Percentiles rank a stretch among this genome's conserved stretches.
Conservation (phyloP, 331 rosid species). For the Dryas integrifolia region DNA sequence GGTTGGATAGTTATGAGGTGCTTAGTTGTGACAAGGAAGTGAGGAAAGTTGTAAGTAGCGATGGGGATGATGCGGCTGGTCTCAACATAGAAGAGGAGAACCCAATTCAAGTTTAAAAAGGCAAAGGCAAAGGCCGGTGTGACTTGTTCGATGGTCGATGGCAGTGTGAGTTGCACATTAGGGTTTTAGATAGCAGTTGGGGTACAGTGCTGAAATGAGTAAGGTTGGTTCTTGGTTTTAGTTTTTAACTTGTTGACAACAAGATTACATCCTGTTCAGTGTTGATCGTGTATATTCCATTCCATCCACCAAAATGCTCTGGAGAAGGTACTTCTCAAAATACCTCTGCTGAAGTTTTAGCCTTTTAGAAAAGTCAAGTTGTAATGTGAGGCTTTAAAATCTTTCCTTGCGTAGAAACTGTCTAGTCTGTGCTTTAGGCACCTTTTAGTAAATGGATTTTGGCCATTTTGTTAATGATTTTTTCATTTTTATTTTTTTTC, state of each 20-base stretch:
- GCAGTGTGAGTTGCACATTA: constrained; percentile 34
- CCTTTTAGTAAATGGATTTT: constrained; percentile 36
- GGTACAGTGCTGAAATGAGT: constrained; percentile 52
- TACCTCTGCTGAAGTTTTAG: constrained; percentile 47
- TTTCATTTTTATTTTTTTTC: constrained; percentile 26
- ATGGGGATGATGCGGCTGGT: constrained; percentile 36
- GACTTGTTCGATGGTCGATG: background rate
- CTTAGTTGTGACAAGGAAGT: constrained; percentile 37
- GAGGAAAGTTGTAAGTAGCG: constrained; percentile 33
- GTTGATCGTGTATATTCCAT: constrained; percentile 65
- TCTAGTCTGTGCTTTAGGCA: constrained; percentile 38
- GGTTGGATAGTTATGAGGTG: constrained; percentile 23
- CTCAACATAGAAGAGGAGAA: constrained; percentile 38
- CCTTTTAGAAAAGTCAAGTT: constrained; percentile 46
- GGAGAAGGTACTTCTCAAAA: constrained; percentile 62
- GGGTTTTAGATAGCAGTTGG: constrained; percentile 43
- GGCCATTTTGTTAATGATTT: constrained; percentile 35
- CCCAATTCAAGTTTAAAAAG: constrained; percentile 34
- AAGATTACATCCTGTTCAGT: constrained; percentile 27
- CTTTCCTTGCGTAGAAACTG: constrained; percentile 37
- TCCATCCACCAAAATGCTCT: constrained; percentile 53
- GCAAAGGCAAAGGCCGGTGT: background rate
- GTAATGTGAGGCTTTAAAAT: constrained; percentile 54
- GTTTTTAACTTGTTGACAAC: constrained; percentile 56
- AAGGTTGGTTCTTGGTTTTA: constrained; percentile 50